Conservation (phyloP, 805 yeast genomes). For the Sugiyamaella lignohabitans region DNA sequence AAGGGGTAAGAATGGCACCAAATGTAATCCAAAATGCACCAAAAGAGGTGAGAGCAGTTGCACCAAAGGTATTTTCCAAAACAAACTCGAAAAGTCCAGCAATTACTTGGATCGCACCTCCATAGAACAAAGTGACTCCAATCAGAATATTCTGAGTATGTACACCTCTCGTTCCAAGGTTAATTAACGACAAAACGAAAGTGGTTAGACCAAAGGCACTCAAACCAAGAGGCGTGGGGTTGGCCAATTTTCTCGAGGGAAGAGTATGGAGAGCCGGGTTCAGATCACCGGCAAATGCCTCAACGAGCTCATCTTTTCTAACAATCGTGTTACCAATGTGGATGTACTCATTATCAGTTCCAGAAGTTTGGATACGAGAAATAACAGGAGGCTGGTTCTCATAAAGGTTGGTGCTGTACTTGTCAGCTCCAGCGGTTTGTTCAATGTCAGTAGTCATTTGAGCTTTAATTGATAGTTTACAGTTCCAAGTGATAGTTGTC, state of each 20-base stretch:
- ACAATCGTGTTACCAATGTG: slow-evolving; percentile 64
- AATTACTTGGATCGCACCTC: slow-evolving; percentile 52
- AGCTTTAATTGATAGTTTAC: too few relatives aligned
- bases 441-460: not conserved
- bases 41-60: slow-evolving; percentile 52
- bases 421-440: not conserved
- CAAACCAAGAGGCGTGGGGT: slow-evolving; percentile 62
- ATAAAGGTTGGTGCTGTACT: not conserved
- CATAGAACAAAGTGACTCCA: slow-evolving; percentile 54
- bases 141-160: slow-evolving; percentile 47
- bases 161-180: slow-evolving; percentile 50
- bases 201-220: slow-evolving; percentile 58
- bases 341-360: slow-evolving; percentile 53
- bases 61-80: slow-evolving; percentile 61
- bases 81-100: slow-evolving; percentile 66
- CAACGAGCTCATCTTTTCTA: slow-evolving; percentile 37
- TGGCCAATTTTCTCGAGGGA: slow-evolving; percentile 53
- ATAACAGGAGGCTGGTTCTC: not conserved
- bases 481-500: too few relatives aligned
- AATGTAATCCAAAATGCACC: slow-evolving; percentile 69
- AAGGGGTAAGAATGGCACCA: slow-evolving; percentile 51
- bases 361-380: slow-evolving; percentile 31
- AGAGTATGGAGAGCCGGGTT: slow-evolving; percentile 61
- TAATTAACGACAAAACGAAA: slow-evolving; percentile 50
- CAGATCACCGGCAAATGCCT: slow-evolving; percentile 64